phyloP scores from a whole-genome alignment of 2,329 filamentous ascomycete genomes.

The Pseudohalonectria lignicola region DNA sequence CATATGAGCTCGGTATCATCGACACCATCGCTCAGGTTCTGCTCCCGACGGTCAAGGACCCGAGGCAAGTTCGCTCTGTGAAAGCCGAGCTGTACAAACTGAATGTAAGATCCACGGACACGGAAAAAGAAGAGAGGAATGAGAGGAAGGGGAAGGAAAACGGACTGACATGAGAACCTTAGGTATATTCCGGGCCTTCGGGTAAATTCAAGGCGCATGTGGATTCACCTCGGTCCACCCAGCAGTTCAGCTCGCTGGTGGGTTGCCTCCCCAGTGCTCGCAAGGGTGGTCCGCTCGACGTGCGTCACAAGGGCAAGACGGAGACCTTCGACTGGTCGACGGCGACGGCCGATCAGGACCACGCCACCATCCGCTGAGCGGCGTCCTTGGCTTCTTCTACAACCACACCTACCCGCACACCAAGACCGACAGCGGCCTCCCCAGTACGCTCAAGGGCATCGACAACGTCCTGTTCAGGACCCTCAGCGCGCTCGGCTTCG shows the following conservation, averaged over 20 bases:
- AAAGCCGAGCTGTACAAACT: conserved; percentile 45
- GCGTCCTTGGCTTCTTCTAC: conserved; percentile 26
- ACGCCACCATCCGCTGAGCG: conserved; percentile 26
- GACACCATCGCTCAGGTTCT: conserved; percentile 35
- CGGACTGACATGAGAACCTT: no score
- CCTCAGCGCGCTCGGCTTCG: neutral
- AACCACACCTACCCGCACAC: neutral
- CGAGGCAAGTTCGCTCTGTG: conserved; percentile 22
- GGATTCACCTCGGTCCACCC: conserved; percentile 36
- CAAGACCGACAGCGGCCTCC: neutral
- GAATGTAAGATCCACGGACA: conserved; percentile 30
- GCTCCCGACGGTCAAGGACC: conserved; percentile 15
- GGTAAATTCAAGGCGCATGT: conserved; percentile 39
- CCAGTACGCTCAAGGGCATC: neutral
- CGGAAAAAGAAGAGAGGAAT: no score
- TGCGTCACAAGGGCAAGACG: conserved; percentile 25
- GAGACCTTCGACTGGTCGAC: conserved; percentile 29
- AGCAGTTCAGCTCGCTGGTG: conserved; percentile 42
- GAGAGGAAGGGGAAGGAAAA: no score
- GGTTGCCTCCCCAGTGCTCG: conserved; percentile 30
- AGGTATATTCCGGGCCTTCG: conserved; percentile 40
- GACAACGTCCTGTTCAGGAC: neutral
- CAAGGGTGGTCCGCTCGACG: conserved; percentile 28
- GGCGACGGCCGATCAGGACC: neutral
- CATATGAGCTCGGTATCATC: conserved; percentile 39